Percentiles rank a stretch among this genome's conserved stretches.
Conservation (phyloP, 1,139 yeast species). For the Hyphopichia khmerensis region DNA sequence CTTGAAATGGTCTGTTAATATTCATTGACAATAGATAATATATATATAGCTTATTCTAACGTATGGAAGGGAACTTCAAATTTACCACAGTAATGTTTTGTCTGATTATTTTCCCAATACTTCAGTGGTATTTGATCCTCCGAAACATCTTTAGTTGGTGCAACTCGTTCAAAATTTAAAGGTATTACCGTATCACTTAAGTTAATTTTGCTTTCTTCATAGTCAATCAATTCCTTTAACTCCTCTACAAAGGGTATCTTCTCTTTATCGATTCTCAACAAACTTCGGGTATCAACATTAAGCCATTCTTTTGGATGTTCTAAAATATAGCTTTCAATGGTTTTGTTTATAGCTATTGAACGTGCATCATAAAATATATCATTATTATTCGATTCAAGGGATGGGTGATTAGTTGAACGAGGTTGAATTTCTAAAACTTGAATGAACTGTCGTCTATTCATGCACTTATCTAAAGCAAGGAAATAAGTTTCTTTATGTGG, state of each 20-base stretch:
- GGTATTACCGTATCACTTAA: conserved; percentile 19
- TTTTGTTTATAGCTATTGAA: conserved; percentile 47
- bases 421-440: conserved; percentile 37
- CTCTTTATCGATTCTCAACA: conserved; percentile 9
- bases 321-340: conserved; percentile 30
- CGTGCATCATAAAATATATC: conserved; percentile 44
- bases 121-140: conserved; percentile 16
- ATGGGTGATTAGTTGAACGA: conserved; percentile 21
- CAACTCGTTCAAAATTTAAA: conserved; percentile 24
- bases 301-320: conserved; percentile 11
- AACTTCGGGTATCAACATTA: conserved; percentile 6
- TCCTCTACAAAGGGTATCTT: conserved; percentile 14
- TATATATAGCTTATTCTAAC: background rate
- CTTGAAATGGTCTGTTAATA: too few relatives aligned
- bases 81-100: conserved; percentile 26
- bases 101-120: conserved; percentile 41
- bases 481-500: conserved; percentile 47
- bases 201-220: conserved; percentile 17
- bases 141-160: conserved; percentile 24
- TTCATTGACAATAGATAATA: background rate
- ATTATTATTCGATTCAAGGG: conserved; percentile 10
- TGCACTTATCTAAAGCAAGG: conserved; percentile 82
- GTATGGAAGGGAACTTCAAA: conserved; percentile 16
- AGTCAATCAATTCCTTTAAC: conserved; percentile 19
- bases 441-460: conserved; percentile 58